Evolutionary conservation across 371 early-diverging fungal species (phyloP), one percentile per base, ranked within the genome.

Genomic region (Mortierella polycephala): DNA sequence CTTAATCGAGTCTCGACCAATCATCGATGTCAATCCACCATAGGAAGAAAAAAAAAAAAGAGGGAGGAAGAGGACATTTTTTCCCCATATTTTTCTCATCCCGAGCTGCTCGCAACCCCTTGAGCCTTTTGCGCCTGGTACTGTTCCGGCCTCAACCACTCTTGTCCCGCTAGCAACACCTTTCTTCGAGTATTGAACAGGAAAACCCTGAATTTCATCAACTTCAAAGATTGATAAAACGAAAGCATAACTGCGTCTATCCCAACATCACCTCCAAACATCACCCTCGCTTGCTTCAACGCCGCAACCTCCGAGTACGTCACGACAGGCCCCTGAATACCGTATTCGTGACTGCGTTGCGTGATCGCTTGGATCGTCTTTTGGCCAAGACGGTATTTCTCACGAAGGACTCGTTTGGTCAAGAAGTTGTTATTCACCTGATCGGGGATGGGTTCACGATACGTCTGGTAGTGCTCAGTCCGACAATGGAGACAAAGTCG

Each of bases 241-340:
- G 60, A 53, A 8, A 21, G 37, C 7, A 23, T 30, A 30, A 60
- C 9, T 1, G 68, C 68, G 7, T 47, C n/a, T 1, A 47, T 0
- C 1, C 68, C 68, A 52, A 67, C 61, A 67, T 69, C 70, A 0
- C 70, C 70, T 18, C 70, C 70, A 52, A 50, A 57, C 42, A 7
- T n/a, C 23, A 20, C 20, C 20, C 61, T 60, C 10, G 68, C 60
- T 20, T 20, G 23, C 23, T 1, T 10, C 50, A 56, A 5, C 1
- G 61, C 61, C 0, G 8, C 56, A 12, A 16, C 23, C 23, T 61
- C 68, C 9, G 16, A 49, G 30, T 67, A 67, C 13, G n/a, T 45
- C 18, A 67, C 61, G 13, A 50, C 49, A 21, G 10, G 56, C 12
- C 57, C 41, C 5, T 11, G 13, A 5, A 6, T n/a, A 6, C 46